phyloP scores from a whole-genome alignment of 768 basidiomycete genomes.

The Lyophyllum decastes region DNA sequence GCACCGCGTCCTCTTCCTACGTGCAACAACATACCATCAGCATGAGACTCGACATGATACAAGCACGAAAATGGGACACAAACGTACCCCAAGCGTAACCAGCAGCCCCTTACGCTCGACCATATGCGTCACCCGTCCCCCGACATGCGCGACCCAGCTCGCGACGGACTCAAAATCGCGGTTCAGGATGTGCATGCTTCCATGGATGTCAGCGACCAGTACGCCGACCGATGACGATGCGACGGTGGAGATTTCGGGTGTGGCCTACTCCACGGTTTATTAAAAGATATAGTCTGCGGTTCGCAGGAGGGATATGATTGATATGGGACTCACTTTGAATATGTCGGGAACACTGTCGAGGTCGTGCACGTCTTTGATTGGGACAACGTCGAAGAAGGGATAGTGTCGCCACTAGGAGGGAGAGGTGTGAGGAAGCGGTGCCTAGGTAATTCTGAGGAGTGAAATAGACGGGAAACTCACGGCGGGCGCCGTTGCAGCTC shows the following conservation, averaged over 20 bases:
- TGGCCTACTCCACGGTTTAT: conserved; percentile 37
- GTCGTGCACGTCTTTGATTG: conserved; percentile 81
- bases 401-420: conserved; percentile 79
- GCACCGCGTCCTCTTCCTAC: conserved; percentile 75
- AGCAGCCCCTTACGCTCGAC: conserved; percentile 78
- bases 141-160: conserved; percentile 81
- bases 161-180: conserved; percentile 67
- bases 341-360: conserved; percentile 73
- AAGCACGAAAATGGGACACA: not conserved
- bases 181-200: conserved; percentile 76
- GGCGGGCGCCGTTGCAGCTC: conserved; percentile 29
- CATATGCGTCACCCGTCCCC: conserved; percentile 86
- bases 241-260: conserved; percentile 75
- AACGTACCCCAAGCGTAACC: conserved; percentile 84
- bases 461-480: conserved; percentile 22
- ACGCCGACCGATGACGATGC: conserved; percentile 64
- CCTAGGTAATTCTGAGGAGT: not conserved
- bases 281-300: not conserved
- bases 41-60: conserved; percentile 8
- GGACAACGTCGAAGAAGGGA: conserved; percentile 81
- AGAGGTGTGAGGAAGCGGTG: not conserved
- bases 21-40: conserved; percentile 1
- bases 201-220: conserved; percentile 84
- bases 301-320: not conserved
- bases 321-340: conserved; percentile 59